phyloP scores from a whole-genome alignment of 164 flowering plant genomes.

The Stephania japonica region DNA sequence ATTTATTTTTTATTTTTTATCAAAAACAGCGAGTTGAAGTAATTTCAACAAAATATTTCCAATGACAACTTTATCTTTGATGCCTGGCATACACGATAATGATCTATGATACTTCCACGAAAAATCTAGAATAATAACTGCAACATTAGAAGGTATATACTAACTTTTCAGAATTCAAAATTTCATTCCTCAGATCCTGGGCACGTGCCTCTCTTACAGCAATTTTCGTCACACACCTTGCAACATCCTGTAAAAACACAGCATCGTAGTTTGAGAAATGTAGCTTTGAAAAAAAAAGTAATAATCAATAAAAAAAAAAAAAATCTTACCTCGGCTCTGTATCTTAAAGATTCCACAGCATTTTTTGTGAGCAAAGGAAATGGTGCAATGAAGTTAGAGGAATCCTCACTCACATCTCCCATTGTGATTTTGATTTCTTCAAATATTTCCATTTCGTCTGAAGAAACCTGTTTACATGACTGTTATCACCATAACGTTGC shows the following conservation, averaged over 20 bases:
- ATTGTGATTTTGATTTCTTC: slow-evolving; percentile 72
- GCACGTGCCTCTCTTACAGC: slow-evolving; percentile 87
- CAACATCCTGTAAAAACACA: slow-evolving; percentile 57
- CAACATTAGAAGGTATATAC: slow-evolving; percentile 21
- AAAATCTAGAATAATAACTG: neutral
- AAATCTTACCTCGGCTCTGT: slow-evolving; percentile 82
- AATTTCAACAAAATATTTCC: neutral
- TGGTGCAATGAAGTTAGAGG: slow-evolving; percentile 47
- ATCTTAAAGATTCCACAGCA: slow-evolving; percentile 92
- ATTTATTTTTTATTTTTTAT: too few relatives aligned
- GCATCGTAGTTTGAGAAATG: neutral
- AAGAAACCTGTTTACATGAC: slow-evolving; percentile 51
- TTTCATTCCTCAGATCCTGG: slow-evolving; percentile 91
- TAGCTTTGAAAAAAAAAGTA: too few relatives aligned
- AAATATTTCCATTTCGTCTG: slow-evolving; percentile 73
- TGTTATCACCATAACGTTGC: neutral
- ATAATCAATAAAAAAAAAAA: neutral
- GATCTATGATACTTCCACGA: neutral
- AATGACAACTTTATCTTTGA: neutral
- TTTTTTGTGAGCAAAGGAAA: slow-evolving; percentile 73
- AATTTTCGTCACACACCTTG: slow-evolving; percentile 79
- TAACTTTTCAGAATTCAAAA: slow-evolving; percentile 92
- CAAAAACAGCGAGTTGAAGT: too few relatives aligned
- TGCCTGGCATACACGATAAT: neutral
- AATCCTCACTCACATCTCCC: slow-evolving; percentile 47